Conservation (phyloP, 75 land plant species). For the Isoetes taiwanensis region DNA sequence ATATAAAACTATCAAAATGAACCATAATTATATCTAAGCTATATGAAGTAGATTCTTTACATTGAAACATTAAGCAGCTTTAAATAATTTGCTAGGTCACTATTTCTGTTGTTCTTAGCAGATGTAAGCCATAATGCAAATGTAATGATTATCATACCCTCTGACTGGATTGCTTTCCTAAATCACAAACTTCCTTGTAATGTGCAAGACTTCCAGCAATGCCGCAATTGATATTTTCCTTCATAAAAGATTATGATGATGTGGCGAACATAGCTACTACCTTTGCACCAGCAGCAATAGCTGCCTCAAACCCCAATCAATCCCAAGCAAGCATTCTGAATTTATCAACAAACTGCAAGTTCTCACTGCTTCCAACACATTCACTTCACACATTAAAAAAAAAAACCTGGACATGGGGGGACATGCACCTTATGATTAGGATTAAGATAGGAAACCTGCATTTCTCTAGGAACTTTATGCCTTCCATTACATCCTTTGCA, state of each 20-base stretch:
- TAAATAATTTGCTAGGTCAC: too few species aligned
- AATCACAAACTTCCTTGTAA: constrained; percentile 47
- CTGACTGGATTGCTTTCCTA: constrained; percentile 82
- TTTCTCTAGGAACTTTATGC: constrained; percentile 32
- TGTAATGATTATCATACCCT: constrained; percentile 60
- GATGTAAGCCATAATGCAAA: too few species aligned
- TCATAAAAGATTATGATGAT: constrained; percentile 89
- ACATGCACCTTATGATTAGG: constrained; percentile 74
- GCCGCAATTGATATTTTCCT: constrained; percentile 83
- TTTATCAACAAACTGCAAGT: not conserved
- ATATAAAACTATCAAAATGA: too few species aligned
- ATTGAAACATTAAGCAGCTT: too few species aligned
- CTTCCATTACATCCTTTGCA: constrained; percentile 85
- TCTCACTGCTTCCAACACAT: too few species aligned
- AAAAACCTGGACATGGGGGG: not conserved
- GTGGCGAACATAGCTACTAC: constrained; percentile 94
- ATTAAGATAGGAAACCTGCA: constrained; percentile 61
- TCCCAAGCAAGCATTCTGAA: not conserved
- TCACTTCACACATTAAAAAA: not conserved
- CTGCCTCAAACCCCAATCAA: constrained; percentile 94
- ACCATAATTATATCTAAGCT: too few species aligned
- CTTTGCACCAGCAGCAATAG: constrained; percentile 87
- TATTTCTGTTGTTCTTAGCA: too few species aligned
- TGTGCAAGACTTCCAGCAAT: constrained; percentile 78
- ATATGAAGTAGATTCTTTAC: too few species aligned